Evolutionary conservation across 129 eudicot genomes (phyloP), one percentile per base, ranked within the genome.

Genomic region (Erigeron canadensis): DNA sequence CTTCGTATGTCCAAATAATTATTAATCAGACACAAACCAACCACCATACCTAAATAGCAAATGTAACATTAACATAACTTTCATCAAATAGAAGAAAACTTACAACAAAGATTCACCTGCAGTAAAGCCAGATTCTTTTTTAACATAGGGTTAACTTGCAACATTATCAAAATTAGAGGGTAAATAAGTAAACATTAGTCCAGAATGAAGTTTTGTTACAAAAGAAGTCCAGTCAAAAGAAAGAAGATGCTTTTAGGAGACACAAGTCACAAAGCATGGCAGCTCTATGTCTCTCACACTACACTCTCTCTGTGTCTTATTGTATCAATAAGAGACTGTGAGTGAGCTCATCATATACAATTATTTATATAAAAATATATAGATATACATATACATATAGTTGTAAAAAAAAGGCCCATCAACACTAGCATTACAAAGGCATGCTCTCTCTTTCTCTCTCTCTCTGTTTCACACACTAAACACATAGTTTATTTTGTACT

Each of bases 241-340:
- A 78, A 54, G 72, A 78, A 78, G 82, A 78, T 71, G 82, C 82
- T 64, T 78, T 78, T 55, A 63, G 81, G 77, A 77, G 77, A 78
- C 77, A 78, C 55, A 38, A 38, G 54, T 77, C 81, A 63, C 81
- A 78, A 78, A 53, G 28, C 77, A 78, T 78, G 68, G 82, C 82
- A 78, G 82, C 77, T 54, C 73, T 46, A 21, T 71, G 77, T 78
- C 81, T 70, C 76, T 62, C 73, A 9, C 67, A 62, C 75, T 65
- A 70, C 76, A 12, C 65, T 66, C 70, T 75, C 77, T 66, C 50
- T 77, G 76, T 70, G 81, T 77, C 81, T 71, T 77, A 53, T 77
- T 77, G 17, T 53, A 34, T 12, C 60, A 59, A 59, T 23, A 37
- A 62, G 50, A 73, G 44, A 77, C 39, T 61, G 34, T 28, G 18